These are phyloP conservation scores for Mortierella sp. DNA, from an alignment of 371 early-diverging fungal species.

Conservation along the genomic window DNA sequence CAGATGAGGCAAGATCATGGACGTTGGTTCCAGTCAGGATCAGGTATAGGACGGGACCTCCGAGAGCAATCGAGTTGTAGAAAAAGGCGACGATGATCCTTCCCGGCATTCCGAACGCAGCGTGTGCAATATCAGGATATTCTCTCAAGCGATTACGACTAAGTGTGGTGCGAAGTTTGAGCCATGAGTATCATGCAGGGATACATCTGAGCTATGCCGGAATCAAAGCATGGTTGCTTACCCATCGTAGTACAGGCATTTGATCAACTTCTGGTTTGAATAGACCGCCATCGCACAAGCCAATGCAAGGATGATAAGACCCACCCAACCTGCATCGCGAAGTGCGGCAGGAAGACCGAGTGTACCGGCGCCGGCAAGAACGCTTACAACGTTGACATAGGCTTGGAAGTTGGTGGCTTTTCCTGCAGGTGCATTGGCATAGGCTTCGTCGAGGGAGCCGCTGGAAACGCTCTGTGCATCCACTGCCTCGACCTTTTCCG, in stretches of 20 bases:
- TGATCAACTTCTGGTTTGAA: constrained; percentile 74
- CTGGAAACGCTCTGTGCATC: constrained; percentile 46
- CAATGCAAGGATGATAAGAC: constrained; percentile 76
- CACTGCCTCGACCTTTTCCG: constrained; percentile 34
- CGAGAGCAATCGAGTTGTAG: constrained; percentile 74
- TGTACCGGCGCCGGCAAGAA: constrained; percentile 88
- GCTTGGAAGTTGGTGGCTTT: constrained; percentile 58
- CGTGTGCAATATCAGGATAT: constrained; percentile 70
- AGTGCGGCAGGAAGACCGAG: constrained; percentile 86
- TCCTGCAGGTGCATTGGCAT: constrained; percentile 38
- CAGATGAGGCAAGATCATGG: constrained; percentile 58
- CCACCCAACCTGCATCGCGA: constrained; percentile 85
- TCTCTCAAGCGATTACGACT: constrained; percentile 63
- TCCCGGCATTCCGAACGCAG: constrained; percentile 74
- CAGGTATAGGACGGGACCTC: constrained; percentile 82
- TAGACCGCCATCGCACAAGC: constrained; percentile 80
- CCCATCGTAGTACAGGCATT: constrained; percentile 77
- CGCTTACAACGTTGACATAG: constrained; percentile 78
- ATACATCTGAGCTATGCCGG: too few relatives aligned
- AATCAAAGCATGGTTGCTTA: constrained; percentile 20
- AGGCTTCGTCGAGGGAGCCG: constrained; percentile 27
- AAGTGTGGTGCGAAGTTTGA: not conserved
- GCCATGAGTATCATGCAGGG: too few relatives aligned
- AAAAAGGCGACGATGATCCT: constrained; percentile 70
- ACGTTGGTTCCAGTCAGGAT: constrained; percentile 78